A percentile compares a stretch with the other conserved stretches of the same genome.
These are phyloP conservation scores for Phytophthora palmivora DNA, from an alignment of 352 stramenopile genomes.

Conservation along the genomic window DNA sequence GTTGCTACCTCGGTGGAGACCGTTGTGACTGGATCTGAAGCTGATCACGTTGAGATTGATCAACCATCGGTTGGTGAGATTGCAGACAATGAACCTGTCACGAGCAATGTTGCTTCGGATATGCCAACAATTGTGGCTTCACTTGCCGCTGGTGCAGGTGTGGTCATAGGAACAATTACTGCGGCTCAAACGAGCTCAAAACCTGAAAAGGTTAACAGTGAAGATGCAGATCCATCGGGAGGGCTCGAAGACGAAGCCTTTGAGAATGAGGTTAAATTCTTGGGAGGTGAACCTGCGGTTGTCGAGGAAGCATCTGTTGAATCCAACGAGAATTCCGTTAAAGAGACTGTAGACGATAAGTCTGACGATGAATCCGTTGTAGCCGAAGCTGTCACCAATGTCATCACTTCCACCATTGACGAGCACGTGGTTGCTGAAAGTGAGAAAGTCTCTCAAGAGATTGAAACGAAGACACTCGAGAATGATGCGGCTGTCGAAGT, in stretches of 20 bases:
- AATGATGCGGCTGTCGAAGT: neutral
- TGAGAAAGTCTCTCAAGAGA: neutral
- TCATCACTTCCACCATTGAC: neutral
- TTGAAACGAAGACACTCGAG: neutral
- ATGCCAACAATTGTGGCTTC: constrained; percentile 27
- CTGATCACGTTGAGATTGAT: neutral
- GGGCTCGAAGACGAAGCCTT: neutral
- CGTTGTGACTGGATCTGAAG: neutral
- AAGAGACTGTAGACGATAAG: neutral
- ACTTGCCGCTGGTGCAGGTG: constrained; percentile 11
- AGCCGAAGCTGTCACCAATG: neutral
- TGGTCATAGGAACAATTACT: neutral
- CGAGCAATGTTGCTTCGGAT: constrained; percentile 4
- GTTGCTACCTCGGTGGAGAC: too few species aligned
- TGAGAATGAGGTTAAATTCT: neutral
- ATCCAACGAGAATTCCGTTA: neutral
- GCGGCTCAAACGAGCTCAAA: neutral
- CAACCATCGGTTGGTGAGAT: neutral
- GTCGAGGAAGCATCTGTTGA: neutral
- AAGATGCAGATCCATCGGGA: neutral
- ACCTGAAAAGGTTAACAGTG: neutral
- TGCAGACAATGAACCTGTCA: too few species aligned
- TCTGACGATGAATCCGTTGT: neutral
- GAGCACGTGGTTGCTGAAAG: neutral
- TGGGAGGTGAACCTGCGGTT: neutral